Conservation (phyloP, 2,329 filamentous ascomycete species). For the Neofusicoccum parvum region DNA sequence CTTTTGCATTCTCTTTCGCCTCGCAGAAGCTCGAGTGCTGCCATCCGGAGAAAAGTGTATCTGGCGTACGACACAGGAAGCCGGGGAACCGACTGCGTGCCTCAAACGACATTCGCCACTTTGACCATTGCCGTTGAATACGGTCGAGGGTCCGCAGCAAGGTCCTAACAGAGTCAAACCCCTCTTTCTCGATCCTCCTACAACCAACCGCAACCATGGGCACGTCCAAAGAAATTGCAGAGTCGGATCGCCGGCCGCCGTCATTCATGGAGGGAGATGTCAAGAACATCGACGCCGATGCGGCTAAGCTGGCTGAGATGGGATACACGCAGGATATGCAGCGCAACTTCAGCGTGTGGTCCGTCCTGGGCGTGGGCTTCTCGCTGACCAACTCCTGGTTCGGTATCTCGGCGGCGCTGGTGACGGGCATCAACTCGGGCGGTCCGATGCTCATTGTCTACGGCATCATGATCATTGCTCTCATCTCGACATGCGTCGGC, state of each 20-base stretch:
- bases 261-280: slow-evolving; percentile 11
- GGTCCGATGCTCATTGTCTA: slow-evolving; percentile 54
- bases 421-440: slow-evolving; percentile 55
- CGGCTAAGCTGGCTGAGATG: slow-evolving; percentile 50
- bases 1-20: not conserved
- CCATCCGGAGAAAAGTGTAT: not conserved
- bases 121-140: not conserved
- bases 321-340: slow-evolving; percentile 52
- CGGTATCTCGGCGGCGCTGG: slow-evolving; percentile 51
- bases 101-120: not conserved
- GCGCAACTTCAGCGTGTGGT: slow-evolving; percentile 53
- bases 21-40: not conserved
- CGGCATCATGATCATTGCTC: slow-evolving; percentile 50
- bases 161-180: not conserved
- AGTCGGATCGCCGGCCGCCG: slow-evolving; percentile 3
- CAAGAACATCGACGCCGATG: slow-evolving; percentile 39
- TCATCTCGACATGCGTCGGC: slow-evolving; percentile 51
- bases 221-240: slow-evolving; percentile 13
- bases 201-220: not conserved
- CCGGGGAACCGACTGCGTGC: too few species aligned
- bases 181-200: not conserved
- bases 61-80: too few species aligned
- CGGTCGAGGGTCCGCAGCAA: not conserved
- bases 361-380: slow-evolving; percentile 54
- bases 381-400: slow-evolving; percentile 57